phyloP scores from a whole-genome alignment of 2,329 filamentous ascomycete species.

The Venturia oleaginea region DNA sequence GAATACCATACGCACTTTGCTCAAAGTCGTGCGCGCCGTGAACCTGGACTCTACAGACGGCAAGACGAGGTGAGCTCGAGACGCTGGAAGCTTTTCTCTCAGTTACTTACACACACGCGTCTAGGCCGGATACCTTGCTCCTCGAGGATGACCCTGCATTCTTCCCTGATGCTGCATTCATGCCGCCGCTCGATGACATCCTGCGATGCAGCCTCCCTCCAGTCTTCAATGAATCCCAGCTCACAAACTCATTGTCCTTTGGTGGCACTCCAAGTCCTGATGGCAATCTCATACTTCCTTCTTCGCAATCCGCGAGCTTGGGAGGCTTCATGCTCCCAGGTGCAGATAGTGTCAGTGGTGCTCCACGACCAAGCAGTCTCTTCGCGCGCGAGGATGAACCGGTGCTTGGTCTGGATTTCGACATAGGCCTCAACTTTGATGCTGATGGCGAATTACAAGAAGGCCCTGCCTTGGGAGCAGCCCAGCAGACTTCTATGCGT shows the following conservation, averaged over 20 bases:
- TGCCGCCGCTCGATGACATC: slow-evolving; percentile 49
- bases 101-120: slow-evolving; percentile 5
- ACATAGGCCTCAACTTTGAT: slow-evolving; percentile 52
- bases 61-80: slow-evolving; percentile 4
- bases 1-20: slow-evolving; percentile 60
- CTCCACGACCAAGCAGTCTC: slow-evolving; percentile 37
- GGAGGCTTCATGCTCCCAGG: slow-evolving; percentile 33
- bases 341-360: slow-evolving; percentile 21
- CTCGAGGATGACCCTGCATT: slow-evolving; percentile 79
- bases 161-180: slow-evolving; percentile 54
- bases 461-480: background rate
- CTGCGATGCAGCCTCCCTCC: slow-evolving; percentile 26
- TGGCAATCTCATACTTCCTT: background rate
- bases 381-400: slow-evolving; percentile 19
- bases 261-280: background rate
- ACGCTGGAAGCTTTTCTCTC: background rate
- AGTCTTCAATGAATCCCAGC: background rate
- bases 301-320: slow-evolving; percentile 20
- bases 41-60: slow-evolving; percentile 60
- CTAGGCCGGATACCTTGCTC: slow-evolving; percentile 65
- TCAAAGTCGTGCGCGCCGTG: slow-evolving; percentile 48
- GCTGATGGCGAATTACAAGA: slow-evolving; percentile 48
- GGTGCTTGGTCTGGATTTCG: slow-evolving; percentile 21
- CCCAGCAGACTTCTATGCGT: background rate
- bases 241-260: background rate